Base-by-base conservation (phyloP, 768 basidiomycete species). In the Kwoniella europaea region DNA sequence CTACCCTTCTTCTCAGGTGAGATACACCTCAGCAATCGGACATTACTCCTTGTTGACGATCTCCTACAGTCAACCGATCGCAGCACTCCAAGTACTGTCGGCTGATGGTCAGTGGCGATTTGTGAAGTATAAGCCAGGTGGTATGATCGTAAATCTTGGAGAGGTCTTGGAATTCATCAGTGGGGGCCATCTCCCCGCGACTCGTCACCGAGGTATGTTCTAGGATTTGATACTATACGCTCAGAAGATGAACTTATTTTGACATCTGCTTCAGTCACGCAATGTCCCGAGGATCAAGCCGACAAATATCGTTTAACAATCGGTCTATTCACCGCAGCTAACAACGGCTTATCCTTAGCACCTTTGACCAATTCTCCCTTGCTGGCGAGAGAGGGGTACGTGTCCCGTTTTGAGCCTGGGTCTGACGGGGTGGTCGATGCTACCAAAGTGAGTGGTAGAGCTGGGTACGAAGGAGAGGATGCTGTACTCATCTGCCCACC, bases 131-230 rank as follows among this genome's bases (percentile, higher is more conserved):
- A 68, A 68, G 4, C 72, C 73, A 4, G 79, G 79, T 29, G 71
- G 77, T 1, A 56, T 80, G 29, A 74, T 80, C 5, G 73, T 80
- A 59, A 80, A 80, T 65, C 73, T 80, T 20, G 79, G 77, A 3
- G 79, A 80, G 44, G 76, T 76, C 1, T 63, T 80, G 1, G 77
- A 80, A 35, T 42, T 65, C 24, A 29, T 65, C 13, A 55, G 52
- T 41, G 63, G 63, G 10, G 74, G 74, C 20, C 74, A 75, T 50
- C 69, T 75, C 63, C 71, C 68, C 44, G 74, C 74, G 4, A 75
- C 63, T 1, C 20, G 63, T 18, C 63, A 65, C 50, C 50, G 63
- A 54, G 63, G 54, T 55, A 22, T 10, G 54, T 10, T 10, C 18
- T 20, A 3, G 15, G 27, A 52, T 52, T 16, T 22, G 10, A 10